Evolutionary conservation across 2,329 filamentous ascomycete genomes (phyloP).

Genomic region (Epichloe amarillans): DNA sequence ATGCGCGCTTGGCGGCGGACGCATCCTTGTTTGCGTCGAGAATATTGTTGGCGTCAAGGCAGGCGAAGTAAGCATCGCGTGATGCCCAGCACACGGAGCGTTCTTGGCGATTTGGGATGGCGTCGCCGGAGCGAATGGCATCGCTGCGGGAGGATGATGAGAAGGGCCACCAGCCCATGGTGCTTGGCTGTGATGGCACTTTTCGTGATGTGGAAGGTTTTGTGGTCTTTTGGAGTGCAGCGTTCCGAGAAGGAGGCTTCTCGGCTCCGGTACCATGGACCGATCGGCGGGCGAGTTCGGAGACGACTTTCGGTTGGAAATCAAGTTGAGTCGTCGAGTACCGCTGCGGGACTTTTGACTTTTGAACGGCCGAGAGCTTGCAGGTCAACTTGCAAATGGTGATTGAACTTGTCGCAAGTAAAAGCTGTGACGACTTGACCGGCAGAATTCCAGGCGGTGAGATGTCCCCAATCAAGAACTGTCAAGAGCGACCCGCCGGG

Average conservation of each 20-base stretch:
- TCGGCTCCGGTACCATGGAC: too few relatives aligned
- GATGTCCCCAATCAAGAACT: neutral
- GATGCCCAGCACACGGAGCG: constrained; percentile 80
- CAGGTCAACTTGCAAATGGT: too few relatives aligned
- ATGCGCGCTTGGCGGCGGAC: constrained; percentile 25
- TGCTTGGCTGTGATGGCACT: neutral
- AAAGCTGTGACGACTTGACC: neutral
- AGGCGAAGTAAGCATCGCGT: constrained; percentile 77
- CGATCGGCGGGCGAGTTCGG: too few relatives aligned
- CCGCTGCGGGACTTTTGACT: neutral
- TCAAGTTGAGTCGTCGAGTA: neutral
- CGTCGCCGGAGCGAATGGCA: constrained; percentile 34
- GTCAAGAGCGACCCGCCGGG: neutral
- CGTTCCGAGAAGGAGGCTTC: too few relatives aligned
- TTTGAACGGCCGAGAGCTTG: too few relatives aligned
- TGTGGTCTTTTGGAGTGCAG: neutral
- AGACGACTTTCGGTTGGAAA: too few relatives aligned
- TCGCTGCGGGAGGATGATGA: constrained; percentile 32
- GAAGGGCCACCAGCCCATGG: constrained; percentile 35
- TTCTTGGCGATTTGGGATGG: constrained; percentile 75
- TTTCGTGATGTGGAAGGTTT: neutral
- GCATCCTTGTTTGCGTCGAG: constrained; percentile 47
- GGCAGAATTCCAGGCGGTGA: constrained; percentile 3
- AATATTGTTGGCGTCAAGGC: constrained; percentile 70
- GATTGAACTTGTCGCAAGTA: too few relatives aligned